Conservation (phyloP, 306 rosid genomes). For the Quercus robur region DNA sequence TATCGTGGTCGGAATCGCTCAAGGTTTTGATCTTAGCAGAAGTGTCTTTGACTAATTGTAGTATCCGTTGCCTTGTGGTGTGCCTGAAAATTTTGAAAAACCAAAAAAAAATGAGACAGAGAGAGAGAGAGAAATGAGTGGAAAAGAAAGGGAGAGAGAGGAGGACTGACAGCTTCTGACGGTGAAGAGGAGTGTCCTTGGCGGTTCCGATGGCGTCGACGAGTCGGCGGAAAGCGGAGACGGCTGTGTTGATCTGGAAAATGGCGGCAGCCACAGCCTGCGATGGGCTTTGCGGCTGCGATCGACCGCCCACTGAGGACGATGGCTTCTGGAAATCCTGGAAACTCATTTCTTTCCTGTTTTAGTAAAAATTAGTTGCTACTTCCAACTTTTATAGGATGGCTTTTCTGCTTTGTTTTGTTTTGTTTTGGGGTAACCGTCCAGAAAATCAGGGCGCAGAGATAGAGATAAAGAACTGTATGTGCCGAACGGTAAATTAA, state of each 20-base stretch:
- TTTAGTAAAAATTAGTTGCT: too few relatives aligned
- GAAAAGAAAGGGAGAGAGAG: neutral
- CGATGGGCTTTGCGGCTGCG: constrained; percentile 26
- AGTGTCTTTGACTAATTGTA: constrained; percentile 69
- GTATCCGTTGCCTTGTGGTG: constrained; percentile 58
- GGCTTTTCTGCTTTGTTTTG: too few relatives aligned
- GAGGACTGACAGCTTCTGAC: constrained; percentile 56
- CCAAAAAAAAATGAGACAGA: neutral
- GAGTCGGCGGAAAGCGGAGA: constrained; percentile 61
- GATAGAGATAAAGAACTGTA: too few relatives aligned
- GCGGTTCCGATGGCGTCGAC: constrained; percentile 70
- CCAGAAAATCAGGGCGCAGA: too few relatives aligned
- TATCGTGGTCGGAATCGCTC: constrained; percentile 42
- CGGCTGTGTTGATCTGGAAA: constrained; percentile 85
- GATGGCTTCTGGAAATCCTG: constrained; percentile 45
- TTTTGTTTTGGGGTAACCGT: too few relatives aligned
- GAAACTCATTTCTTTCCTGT: constrained; percentile 47
- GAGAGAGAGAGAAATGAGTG: neutral
- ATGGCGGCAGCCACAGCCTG: constrained; percentile 74
- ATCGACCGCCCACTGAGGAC: constrained; percentile 9
- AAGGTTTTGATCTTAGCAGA: constrained; percentile 69
- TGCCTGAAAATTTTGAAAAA: constrained; percentile 37
- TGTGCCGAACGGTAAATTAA: too few relatives aligned
- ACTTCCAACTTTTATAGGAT: too few relatives aligned
- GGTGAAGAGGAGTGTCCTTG: constrained; percentile 67